phyloP scores from a whole-genome alignment of 2,329 filamentous ascomycete species.

The Colletotrichum sp. region DNA sequence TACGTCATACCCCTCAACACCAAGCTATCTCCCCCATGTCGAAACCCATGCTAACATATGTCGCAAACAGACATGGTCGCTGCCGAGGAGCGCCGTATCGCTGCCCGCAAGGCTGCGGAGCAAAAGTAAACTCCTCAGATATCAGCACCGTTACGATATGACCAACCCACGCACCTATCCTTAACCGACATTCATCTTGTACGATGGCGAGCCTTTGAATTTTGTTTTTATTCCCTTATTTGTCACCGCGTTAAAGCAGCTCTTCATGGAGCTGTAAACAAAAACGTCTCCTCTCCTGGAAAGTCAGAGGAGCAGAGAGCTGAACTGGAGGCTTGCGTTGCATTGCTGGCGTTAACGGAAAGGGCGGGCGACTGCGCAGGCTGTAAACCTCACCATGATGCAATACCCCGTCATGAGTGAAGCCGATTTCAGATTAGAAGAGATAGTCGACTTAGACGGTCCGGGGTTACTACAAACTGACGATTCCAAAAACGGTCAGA shows the following conservation, averaged over 20 bases:
- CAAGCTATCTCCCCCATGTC: not conserved
- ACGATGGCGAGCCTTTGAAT: not conserved
- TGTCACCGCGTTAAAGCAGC: not conserved
- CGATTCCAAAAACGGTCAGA: not conserved
- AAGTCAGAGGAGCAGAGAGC: not conserved
- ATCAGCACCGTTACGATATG: not conserved
- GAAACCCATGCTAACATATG: conserved; percentile 1
- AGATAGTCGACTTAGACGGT: not conserved
- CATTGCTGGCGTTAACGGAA: conserved; percentile 2
- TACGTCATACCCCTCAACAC: not conserved
- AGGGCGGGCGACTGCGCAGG: not conserved
- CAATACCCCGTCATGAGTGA: not conserved
- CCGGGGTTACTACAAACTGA: not conserved
- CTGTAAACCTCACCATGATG: not conserved
- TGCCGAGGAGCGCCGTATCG: conserved; percentile 72
- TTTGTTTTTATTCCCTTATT: not conserved
- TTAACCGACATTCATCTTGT: not conserved
- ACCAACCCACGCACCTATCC: not conserved
- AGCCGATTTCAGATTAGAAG: not conserved
- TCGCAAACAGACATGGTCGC: conserved; percentile 75
- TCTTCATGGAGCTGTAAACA: not conserved
- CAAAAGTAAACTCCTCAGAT: conserved; percentile 5
- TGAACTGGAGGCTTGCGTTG: not conserved
- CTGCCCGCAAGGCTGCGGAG: conserved; percentile 35
- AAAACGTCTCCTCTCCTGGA: not conserved